Conservation (phyloP, 164 flowering plant genomes). For the Tinospora cordifolia region DNA sequence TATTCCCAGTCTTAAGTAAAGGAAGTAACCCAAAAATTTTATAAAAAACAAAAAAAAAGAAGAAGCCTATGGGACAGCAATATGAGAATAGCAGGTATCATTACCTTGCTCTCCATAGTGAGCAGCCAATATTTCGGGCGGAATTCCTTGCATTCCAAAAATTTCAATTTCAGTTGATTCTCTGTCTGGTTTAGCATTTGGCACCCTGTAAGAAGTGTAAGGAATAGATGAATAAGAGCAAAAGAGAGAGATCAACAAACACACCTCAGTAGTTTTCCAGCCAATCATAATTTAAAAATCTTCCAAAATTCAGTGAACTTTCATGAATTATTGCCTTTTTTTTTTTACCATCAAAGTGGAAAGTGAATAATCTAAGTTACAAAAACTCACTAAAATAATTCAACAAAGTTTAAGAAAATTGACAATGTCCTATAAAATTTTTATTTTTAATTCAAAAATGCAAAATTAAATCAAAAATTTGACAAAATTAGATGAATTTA, state of each 20-base stretch:
- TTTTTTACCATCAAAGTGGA: no score
- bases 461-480: no score
- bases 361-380: no score
- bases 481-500: no score
- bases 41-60: background rate
- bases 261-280: background rate
- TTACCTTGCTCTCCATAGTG: conserved; percentile 93
- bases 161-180: conserved; percentile 94
- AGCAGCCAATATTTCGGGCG: conserved; percentile 75
- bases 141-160: conserved; percentile 98
- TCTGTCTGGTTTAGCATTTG: conserved; percentile 89
- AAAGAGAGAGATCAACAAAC: background rate
- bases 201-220: conserved; percentile 51
- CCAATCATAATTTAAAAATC: no score
- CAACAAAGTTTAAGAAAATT: no score
- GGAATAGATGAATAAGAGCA: conserved; percentile 5
- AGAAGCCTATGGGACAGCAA: background rate
- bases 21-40: background rate
- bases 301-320: no score
- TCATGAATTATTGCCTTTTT: no score
- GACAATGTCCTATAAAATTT: no score
- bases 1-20: background rate
- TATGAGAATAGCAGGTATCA: background rate
- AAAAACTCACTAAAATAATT: no score
- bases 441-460: no score